Evolutionary conservation across 2,329 filamentous ascomycete species (phyloP), one percentile per base, ranked within the genome.

Genomic region (Exserohilum rostratum): DNA sequence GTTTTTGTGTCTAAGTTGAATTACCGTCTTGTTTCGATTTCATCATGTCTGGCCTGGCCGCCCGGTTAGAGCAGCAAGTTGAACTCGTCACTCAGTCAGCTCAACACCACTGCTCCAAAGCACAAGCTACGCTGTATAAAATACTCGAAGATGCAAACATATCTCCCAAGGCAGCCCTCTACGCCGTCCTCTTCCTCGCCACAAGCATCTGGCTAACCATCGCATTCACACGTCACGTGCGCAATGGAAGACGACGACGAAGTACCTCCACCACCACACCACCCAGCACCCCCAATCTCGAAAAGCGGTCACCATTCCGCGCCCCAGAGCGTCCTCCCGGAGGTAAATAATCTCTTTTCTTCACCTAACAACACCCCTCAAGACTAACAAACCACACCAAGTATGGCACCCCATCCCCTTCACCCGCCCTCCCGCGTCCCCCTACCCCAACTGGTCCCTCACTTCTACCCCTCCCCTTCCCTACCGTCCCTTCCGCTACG

Each of bases 401-500:
- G 37, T 46, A 51, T 54, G 52, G 52, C 52, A 46, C 39, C 45
- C 29, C 9, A 44, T 33, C 29, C 25, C 13, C 18, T 91, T 88
- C 78, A 80, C 81, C 55, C 78, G 85, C 2, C 87, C 88, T 1
- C 70, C 76, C 0, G 85, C 87, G 4, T 48, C 75, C 0, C 85
- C 89, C 0, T 91, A 90, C 64, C 84, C 85, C 0, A 74, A 85
- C 69, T 93, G 90, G 88, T 85, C 87, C 38, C 71, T 92, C 31
- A 79, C 83, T 20, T 76, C 78, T n/a, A 90, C 88, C 1, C 87
- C 88, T 55, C 90, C 90, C 0, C 82, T 91, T 0, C 88, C 89
- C 0, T 93, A 93, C 75, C 84, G 90, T 5, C 89, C 90, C 0
- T 93, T 93, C 73, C 85, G 88, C 64, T 85, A 91, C 70, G 90